Base-by-base conservation (phyloP, 768 basidiomycete species). In the Rhizopogon roseolus region DNA sequence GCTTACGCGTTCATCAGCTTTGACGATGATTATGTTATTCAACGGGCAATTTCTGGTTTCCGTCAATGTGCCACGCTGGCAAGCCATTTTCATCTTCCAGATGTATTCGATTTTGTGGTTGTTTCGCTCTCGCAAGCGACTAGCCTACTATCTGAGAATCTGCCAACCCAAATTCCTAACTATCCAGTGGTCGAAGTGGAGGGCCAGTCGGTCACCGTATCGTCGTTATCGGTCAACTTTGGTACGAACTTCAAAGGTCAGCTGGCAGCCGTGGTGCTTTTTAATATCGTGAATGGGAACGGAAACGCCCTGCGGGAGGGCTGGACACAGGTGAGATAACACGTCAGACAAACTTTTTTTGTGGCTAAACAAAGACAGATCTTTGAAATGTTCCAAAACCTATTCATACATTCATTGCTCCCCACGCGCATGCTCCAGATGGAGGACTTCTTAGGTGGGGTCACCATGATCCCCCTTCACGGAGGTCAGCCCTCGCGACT, bases 371-470 rank as follows among this genome's bases (percentile, higher is more conserved):
- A 36, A 9, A 48, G 6, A 43, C 53, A 97, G 90, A 93, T 99
- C 52, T 98, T 99, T 62, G 96, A 98, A 69, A 98, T 98, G 86
- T 95, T 96, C 72, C 89, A 95, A 64, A 97, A 94, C 34, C 75
- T 99, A 22, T 99, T 98, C 73, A 71, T 98, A 43, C 90, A 98
- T 66, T 95, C 95, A 16, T 76, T 98, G 25, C 75, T 99, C 16
- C 97, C 97, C 0, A 83, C 78, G 9, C 79, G 88, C 48, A 90
- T 99, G 88, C 73, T 97, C 10, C 93, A 96, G 67, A 95, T 97
- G 90, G 96, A 97, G 66, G 97, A 98, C 65, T 98, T 99, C 74
- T 80, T 98, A 8, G 93, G 93, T n/a, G 95, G 94, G 14, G 83
- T 86, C 32, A 89, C 92, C 6, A 87, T 86, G 75, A 98, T 98